A percentile compares a stretch with the other conserved stretches of the same genome.
phyloP scores from a whole-genome alignment of 768 basidiomycete genomes.

The Russula abietina region DNA sequence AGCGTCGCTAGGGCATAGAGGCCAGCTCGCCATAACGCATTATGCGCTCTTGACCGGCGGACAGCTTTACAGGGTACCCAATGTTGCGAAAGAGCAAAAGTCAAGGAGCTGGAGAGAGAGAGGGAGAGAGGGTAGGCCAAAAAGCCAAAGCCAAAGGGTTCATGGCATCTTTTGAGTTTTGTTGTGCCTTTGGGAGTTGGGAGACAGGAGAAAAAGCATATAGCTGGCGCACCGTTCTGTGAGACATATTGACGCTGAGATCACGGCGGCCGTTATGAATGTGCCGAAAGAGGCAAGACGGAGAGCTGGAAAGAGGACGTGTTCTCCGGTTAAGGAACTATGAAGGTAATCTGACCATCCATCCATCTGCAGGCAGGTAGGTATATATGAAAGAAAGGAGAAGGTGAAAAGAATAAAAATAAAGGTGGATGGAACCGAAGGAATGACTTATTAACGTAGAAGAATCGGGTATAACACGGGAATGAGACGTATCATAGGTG shows the following conservation, averaged over 20 bases:
- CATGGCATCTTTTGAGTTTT: neutral
- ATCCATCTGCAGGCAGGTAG: conserved; percentile 37
- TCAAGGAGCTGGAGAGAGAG: conserved; percentile 42
- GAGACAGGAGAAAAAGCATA: too few species aligned
- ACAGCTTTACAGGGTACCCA: conserved; percentile 39
- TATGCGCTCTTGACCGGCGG: conserved; percentile 39
- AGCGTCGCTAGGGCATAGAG: conserved; percentile 55
- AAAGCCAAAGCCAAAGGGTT: neutral
- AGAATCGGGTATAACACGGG: neutral
- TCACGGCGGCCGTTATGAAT: conserved; percentile 42
- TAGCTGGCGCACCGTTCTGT: conserved; percentile 45
- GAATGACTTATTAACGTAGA: neutral
- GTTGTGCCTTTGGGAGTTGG: neutral
- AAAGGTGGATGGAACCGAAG: neutral
- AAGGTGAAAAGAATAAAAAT: too few species aligned
- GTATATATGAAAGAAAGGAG: neutral
- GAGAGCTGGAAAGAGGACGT: conserved; percentile 38
- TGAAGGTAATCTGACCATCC: conserved; percentile 47
- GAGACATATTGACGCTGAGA: conserved; percentile 46
- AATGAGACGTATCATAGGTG: neutral
- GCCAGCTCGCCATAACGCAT: conserved; percentile 47
- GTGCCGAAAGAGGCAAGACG: conserved; percentile 44
- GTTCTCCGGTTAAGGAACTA: conserved; percentile 39
- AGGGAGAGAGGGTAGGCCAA: too few species aligned
- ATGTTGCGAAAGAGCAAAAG: conserved; percentile 44